Percentiles rank a stretch among this genome's conserved stretches.
These are phyloP conservation scores for Oryza coarctata DNA, from an alignment of 176 grass and related monocot species.

Conservation along the genomic window DNA sequence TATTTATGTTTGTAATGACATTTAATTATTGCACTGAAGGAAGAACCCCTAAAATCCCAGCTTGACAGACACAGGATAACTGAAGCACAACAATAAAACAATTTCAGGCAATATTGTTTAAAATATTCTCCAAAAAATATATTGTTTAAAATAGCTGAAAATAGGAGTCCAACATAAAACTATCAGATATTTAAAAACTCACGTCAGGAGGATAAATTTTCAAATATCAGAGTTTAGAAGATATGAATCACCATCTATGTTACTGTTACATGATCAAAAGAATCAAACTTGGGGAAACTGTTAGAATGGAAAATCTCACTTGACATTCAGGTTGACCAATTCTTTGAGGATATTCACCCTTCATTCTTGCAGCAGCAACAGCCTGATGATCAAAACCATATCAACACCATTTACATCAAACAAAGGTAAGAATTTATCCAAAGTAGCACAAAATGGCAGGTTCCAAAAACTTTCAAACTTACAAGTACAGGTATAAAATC, in stretches of 20 bases:
- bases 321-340: conserved; percentile 82
- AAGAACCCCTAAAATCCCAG: not conserved
- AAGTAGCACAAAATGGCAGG: not conserved
- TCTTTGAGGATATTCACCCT: conserved; percentile 85
- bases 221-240: not conserved
- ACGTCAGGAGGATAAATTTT: not conserved
- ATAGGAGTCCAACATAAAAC: not conserved
- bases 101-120: not conserved
- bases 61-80: not conserved
- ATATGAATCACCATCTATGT: conserved; percentile 2
- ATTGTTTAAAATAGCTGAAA: not conserved
- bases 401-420: conserved; percentile 35
- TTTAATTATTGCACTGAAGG: not conserved
- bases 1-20: not conserved
- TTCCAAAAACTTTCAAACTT: not conserved
- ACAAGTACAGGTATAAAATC: not conserved
- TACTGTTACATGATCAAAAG: not conserved
- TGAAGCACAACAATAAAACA: conserved; percentile 2
- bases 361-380: conserved; percentile 83
- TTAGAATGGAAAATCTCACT: conserved; percentile 45
- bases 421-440: conserved; percentile 12
- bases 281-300: conserved; percentile 6
- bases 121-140: not conserved
- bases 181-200: conserved; percentile 14
- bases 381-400: conserved; percentile 53